phyloP scores from a whole-genome alignment of 495 filamentous ascomycete species.

The Parachaetomium inaequale region DNA sequence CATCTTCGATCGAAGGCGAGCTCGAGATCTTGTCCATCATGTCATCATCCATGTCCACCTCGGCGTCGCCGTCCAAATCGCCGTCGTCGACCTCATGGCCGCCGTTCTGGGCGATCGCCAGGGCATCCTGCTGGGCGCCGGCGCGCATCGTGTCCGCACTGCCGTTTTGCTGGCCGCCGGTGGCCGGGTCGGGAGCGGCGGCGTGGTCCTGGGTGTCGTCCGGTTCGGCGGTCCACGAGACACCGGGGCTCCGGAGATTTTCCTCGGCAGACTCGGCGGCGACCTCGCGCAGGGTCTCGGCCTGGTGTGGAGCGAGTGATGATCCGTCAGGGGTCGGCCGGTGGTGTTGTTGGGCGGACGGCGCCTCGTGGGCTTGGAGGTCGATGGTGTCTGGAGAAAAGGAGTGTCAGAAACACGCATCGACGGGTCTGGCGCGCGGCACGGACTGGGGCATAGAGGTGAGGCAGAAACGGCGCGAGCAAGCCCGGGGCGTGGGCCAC shows the following conservation, averaged over 20 bases:
- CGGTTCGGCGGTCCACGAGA: constrained; percentile 48
- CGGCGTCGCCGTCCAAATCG: constrained; percentile 62
- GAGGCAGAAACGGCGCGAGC: constrained; percentile 13
- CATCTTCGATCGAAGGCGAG: constrained; percentile 97
- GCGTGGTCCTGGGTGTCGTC: constrained; percentile 43
- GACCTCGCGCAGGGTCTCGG: constrained; percentile 73
- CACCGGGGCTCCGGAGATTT: constrained; percentile 50
- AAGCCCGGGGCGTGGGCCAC: constrained; percentile 1
- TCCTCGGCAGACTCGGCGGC: constrained; percentile 70
- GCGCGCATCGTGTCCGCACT: constrained; percentile 34
- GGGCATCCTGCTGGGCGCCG: constrained; percentile 48
- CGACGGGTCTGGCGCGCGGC: constrained; percentile 6
- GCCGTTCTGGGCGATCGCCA: constrained; percentile 54
- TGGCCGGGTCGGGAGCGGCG: constrained; percentile 7
- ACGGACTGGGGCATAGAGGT: constrained; percentile 11
- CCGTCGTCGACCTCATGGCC: constrained; percentile 63
- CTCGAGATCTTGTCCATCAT: constrained; percentile 98
- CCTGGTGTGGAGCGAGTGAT: constrained; percentile 75
- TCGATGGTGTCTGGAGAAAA: constrained; percentile 78
- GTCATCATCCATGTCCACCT: constrained; percentile 78
- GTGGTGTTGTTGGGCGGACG: constrained; percentile 75
- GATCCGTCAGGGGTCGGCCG: constrained; percentile 47
- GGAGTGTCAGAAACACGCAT: constrained; percentile 22
- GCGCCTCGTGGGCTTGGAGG: constrained; percentile 77
- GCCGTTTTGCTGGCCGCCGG: constrained; percentile 14